A percentile compares a stretch with the other conserved stretches of the same genome.
These are phyloP conservation scores for Solanum medicagineum DNA, from an alignment of 257 asterid species.

Conservation along the genomic window DNA sequence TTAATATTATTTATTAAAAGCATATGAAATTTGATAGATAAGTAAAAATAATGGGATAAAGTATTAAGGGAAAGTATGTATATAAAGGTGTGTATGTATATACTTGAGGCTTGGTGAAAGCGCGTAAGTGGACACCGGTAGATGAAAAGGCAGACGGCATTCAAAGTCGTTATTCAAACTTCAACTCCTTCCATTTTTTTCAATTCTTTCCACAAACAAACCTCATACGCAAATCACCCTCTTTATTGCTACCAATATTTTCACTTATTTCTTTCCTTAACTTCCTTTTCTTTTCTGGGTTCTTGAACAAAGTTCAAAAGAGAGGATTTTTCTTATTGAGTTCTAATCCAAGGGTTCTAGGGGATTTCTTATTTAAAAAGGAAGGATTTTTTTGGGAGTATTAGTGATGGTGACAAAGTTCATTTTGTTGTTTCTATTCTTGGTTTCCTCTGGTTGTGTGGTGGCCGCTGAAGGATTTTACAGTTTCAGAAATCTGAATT, in stretches of 20 bases:
- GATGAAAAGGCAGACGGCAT: not conserved
- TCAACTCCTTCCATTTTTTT: not conserved
- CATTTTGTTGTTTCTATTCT: slow-evolving; percentile 15
- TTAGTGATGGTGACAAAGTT: not conserved
- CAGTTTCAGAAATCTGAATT: slow-evolving; percentile 5
- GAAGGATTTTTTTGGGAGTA: not conserved
- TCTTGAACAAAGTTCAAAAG: not conserved
- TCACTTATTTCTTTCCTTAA: not conserved
- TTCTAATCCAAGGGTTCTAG: not conserved
- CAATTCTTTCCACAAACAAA: not conserved
- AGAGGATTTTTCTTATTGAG: not conserved
- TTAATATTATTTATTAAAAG: too few relatives aligned
- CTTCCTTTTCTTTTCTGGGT: not conserved
- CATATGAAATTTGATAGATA: too few relatives aligned
- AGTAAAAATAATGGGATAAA: too few relatives aligned
- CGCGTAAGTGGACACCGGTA: not conserved
- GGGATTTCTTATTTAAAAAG: not conserved
- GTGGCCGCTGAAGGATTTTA: slow-evolving; percentile 15
- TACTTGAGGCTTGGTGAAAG: not conserved
- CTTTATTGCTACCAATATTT: not conserved
- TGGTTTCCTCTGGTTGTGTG: slow-evolving; percentile 11
- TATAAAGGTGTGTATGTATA: not conserved
- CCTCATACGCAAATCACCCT: not conserved
- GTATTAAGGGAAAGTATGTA: too few relatives aligned
- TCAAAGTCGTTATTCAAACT: slow-evolving; percentile 3